phyloP scores from a whole-genome alignment of 345 rosid species.

The Anastatica hierochuntica region DNA sequence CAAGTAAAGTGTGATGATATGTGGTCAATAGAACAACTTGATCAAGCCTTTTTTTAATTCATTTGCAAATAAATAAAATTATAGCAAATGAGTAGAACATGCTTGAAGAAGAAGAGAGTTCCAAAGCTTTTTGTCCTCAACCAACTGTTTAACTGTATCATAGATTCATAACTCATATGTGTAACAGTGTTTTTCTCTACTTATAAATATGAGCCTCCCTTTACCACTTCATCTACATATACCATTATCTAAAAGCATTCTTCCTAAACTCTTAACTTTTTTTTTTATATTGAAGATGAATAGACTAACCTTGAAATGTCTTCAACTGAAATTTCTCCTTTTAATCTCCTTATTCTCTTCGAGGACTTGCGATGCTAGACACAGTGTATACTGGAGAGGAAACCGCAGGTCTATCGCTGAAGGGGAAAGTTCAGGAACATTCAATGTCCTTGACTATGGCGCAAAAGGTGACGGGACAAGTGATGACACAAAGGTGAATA shows the following conservation, averaged over 20 bases:
- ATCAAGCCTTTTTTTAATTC: constrained; percentile 11
- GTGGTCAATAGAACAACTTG: constrained; percentile 15
- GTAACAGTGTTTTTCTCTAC: constrained; percentile 10
- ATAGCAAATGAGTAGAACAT: constrained; percentile 15
- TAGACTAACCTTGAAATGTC: constrained; percentile 14
- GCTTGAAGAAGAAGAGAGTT: constrained; percentile 26
- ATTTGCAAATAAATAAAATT: constrained; percentile 3
- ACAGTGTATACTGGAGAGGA: constrained; percentile 31
- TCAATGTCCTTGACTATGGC: constrained; percentile 55
- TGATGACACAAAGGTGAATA: constrained; percentile 69
- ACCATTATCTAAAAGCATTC: not conserved
- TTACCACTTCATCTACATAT: constrained; percentile 8
- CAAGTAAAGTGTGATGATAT: constrained; percentile 4
- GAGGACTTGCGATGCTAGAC: constrained; percentile 39
- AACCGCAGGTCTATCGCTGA: constrained; percentile 13
- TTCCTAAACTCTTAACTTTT: not conserved
- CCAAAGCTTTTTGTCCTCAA: constrained; percentile 18
- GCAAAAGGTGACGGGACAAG: constrained; percentile 74
- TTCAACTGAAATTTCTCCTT: constrained; percentile 18
- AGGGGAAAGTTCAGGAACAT: constrained; percentile 20
- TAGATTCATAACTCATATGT: constrained; percentile 13
- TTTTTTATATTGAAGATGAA: constrained; percentile 24
- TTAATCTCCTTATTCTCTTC: constrained; percentile 26
- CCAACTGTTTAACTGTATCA: constrained; percentile 28
- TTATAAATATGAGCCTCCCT: constrained; percentile 30